A percentile compares a stretch with the other conserved stretches of the same genome.
phyloP scores from a whole-genome alignment of 768 basidiomycete genomes.

The Steccherinum ochraceum region DNA sequence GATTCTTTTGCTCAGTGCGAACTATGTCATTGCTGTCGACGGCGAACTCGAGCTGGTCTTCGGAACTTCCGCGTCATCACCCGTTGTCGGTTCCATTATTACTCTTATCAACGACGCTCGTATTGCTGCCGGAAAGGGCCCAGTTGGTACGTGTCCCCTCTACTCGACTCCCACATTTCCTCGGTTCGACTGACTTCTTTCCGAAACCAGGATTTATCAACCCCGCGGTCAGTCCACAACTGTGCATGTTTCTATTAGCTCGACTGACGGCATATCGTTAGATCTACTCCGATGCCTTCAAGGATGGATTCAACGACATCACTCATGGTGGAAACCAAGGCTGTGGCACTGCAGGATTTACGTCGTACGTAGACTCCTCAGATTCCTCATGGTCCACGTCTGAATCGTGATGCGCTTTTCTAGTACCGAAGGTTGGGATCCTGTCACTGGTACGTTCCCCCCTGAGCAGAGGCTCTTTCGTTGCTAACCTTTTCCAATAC shows the following conservation, averaged over 20 bases:
- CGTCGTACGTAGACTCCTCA: constrained; percentile 11
- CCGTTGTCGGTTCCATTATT: constrained; percentile 27
- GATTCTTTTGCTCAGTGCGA: constrained; percentile 23
- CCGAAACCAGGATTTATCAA: constrained; percentile 37
- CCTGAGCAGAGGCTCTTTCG: no score
- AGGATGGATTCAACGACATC: constrained; percentile 26
- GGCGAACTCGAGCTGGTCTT: constrained; percentile 26
- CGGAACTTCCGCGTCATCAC: constrained; percentile 32
- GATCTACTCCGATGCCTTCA: constrained; percentile 16
- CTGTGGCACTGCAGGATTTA: constrained; percentile 23
- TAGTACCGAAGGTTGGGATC: constrained; percentile 19
- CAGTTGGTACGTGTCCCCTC: constrained; percentile 19
- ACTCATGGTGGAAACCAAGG: constrained; percentile 29
- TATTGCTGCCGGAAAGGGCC: constrained; percentile 26
- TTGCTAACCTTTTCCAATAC: neutral
- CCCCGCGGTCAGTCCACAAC: constrained; percentile 43
- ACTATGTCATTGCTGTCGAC: constrained; percentile 25
- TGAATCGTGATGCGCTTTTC: neutral
- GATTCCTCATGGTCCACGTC: neutral
- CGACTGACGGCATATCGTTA: neutral
- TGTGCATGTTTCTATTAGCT: neutral
- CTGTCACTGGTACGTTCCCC: constrained; percentile 14
- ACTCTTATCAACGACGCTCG: constrained; percentile 33
- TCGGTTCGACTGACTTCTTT: neutral
- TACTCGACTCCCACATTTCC: neutral